Conservation (phyloP, 768 basidiomycete species). For the Suillus cothurnatus region DNA sequence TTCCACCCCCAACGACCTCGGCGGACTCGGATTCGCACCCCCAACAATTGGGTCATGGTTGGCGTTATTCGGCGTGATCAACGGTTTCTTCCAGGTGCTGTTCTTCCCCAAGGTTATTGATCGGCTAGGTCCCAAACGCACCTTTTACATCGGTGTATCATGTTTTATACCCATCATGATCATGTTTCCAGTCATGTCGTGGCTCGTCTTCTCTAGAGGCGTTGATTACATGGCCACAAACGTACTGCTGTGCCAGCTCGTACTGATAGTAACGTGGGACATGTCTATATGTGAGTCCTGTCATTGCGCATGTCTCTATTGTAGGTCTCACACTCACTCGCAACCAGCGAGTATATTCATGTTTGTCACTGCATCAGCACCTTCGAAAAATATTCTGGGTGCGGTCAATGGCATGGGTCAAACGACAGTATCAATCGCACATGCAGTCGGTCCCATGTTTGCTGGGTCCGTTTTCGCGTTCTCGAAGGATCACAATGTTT, state of each 20-base stretch:
- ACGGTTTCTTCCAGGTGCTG: constrained; percentile 28
- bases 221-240: constrained; percentile 46
- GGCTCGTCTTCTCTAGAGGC: constrained; percentile 12
- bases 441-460: constrained; percentile 54
- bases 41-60: constrained; percentile 28
- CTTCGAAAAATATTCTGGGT: constrained; percentile 42
- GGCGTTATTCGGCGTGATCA: constrained; percentile 23
- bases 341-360: constrained; percentile 32
- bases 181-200: constrained; percentile 25
- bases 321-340: neutral
- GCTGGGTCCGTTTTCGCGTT: constrained; percentile 60
- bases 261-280: constrained; percentile 49
- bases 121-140: constrained; percentile 24
- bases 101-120: constrained; percentile 27
- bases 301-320: neutral
- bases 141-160: constrained; percentile 21
- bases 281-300: constrained; percentile 52
- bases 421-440: constrained; percentile 48
- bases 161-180: constrained; percentile 25
- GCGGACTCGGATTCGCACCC: constrained; percentile 31
- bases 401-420: constrained; percentile 59
- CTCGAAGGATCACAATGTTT: constrained; percentile 44
- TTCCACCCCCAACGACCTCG: constrained; percentile 25
- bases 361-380: constrained; percentile 33
- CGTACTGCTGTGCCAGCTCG: constrained; percentile 48